A percentile compares a stretch with the other conserved stretches of the same genome.
phyloP scores from a whole-genome alignment of 176 grass and related monocot genomes.

The Microstegium vimineum region DNA sequence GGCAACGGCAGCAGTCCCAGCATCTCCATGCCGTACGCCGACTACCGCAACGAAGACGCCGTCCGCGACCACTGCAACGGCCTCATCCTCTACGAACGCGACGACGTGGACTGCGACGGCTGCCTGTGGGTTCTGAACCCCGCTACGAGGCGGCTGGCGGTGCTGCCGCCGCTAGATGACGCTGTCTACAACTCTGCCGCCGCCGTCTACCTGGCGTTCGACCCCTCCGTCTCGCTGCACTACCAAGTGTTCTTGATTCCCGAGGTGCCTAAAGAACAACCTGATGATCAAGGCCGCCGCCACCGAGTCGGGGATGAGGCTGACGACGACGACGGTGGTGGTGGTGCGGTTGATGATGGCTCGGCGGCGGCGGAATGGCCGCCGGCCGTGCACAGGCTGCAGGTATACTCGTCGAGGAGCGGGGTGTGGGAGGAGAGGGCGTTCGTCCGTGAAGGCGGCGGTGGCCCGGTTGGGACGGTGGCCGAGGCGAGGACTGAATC shows the following conservation, averaged over 20 bases:
- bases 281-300: no score
- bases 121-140: neutral
- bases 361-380: neutral
- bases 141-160: neutral
- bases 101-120: rapidly evolving
- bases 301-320: no score
- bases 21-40: no score
- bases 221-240: neutral
- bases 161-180: neutral
- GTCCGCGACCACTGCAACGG: neutral
- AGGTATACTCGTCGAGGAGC: neutral
- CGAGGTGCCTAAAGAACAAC: neutral
- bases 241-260: neutral
- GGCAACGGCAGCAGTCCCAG: no score
- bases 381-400: neutral
- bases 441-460: neutral
- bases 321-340: no score
- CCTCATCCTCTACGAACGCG: neutral
- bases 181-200: no score
- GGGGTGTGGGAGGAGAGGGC: neutral
- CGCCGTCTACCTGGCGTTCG: neutral
- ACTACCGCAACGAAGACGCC: neutral
- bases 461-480: neutral
- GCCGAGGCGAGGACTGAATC: neutral
- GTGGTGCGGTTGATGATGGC: no score